Evolutionary conservation across 1,139 yeast genomes (phyloP).

Genomic region (Martiniozyma asiatica): DNA sequence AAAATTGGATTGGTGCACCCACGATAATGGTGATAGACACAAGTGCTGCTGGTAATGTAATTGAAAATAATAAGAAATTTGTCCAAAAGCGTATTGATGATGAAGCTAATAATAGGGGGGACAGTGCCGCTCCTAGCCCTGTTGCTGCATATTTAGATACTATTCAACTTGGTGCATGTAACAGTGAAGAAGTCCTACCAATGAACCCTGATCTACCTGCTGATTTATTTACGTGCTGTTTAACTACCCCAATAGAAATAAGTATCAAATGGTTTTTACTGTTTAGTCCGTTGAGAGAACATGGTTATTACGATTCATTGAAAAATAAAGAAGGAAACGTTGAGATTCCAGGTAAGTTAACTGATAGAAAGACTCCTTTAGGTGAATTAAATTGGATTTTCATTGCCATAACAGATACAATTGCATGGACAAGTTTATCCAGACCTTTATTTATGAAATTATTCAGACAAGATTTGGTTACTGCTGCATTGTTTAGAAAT

Average conservation of each 20-base stretch:
- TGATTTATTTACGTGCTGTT: constrained; percentile 86
- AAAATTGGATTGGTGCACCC: constrained; percentile 97
- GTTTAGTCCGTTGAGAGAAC: constrained; percentile 61
- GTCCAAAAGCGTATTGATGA: constrained; percentile 86
- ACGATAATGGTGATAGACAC: constrained; percentile 93
- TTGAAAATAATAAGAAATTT: constrained; percentile 78
- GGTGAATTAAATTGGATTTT: constrained; percentile 97
- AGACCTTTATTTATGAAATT: constrained; percentile 80
- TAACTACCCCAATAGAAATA: constrained; percentile 91
- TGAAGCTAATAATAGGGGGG: constrained; percentile 66
- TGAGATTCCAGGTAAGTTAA: constrained; percentile 75
- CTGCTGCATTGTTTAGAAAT: constrained; percentile 89
- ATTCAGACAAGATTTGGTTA: constrained; percentile 92
- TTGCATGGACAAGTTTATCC: constrained; percentile 92
- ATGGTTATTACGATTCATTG: constrained; percentile 39
- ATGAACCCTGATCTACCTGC: constrained; percentile 96
- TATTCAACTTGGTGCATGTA: constrained; percentile 89
- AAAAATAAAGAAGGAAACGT: constrained; percentile 48
- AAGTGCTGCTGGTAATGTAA: constrained; percentile 89
- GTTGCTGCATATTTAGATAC: constrained; percentile 72
- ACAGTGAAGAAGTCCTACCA: constrained; percentile 74
- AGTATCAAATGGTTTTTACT: constrained; percentile 86
- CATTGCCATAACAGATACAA: constrained; percentile 95
- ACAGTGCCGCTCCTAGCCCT: constrained; percentile 30
- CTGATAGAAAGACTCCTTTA: constrained; percentile 88